Base-by-base conservation (phyloP, 129 eudicot genomes). In the Lactuca sativa region DNA sequence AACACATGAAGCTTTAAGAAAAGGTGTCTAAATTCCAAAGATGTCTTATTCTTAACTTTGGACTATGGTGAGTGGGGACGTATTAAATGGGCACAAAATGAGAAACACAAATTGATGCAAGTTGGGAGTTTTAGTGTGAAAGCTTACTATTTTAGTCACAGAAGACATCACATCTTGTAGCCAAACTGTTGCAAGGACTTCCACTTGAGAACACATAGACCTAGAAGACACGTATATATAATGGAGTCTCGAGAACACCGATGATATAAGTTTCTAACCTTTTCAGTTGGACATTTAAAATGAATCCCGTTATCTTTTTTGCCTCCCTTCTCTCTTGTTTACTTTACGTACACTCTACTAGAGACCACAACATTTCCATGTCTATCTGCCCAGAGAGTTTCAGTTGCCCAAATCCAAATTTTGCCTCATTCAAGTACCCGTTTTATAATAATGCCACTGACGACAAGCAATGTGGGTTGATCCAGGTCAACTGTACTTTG, bases 361-460 rank as follows among this genome's bases (percentile, higher is more conserved):
- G 1, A 25, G 30, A 25, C 30, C 30, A 25, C 30, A 25, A 25
- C 30, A 25, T 25, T 25, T 25, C 30, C 30, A 25, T 7, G 14
- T 55, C 56, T 56, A 40, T 7, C 31, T 69, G 56, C 44, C 74
- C 59, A 7, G 49, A 60, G 16, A 56, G 64, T 17, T 69, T 69
- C 74, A 38, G 7, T 40, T 69, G 74, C 13, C 31, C 74, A 18
- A 15, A 4, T 7, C 30, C 30, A 2, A 25, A 25, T 25, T 31
- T 4, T 32, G 3, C 2, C 3, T 43, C 65, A 0, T 69, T 69
- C 56, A 40, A 56, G 41, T 69, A 69, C 43, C 74, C 69, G 3
- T 49, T 47, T 59, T 71, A 55, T 16, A 69, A 69, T 41, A 25
- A 25, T 25, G 30, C 6, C 9, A 40, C 0, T 7, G 34, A 69